Evolutionary conservation across 176 grass and related monocot species (phyloP), one percentile per base, ranked within the genome.

Genomic region (Otatea glauca): DNA sequence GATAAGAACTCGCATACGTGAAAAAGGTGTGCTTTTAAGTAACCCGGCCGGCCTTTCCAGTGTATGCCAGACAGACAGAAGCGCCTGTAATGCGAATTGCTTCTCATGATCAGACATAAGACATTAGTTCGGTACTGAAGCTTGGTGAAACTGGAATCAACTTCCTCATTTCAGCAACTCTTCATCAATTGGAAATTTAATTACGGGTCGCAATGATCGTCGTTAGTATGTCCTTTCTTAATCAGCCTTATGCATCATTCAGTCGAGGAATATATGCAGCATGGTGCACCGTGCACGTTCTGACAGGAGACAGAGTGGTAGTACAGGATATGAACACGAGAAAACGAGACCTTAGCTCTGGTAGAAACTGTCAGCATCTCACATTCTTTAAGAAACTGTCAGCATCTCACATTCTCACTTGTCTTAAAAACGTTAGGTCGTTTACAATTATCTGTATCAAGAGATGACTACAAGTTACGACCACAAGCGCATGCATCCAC

Each of bases 381-480:
- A n/a, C n/a, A n/a, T n/a, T n/a, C n/a, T n/a, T 32, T 4, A 55
- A 70, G 64, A 69, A 50, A 37, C 44, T 10, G 64, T 41, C 32
- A 41, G 17, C 43, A 74, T 21, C 25, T 37, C 17, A 51, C 41
- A 82, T 48, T 21, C 25, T 37, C 17, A 51, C 41, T 86, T 48
- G n/a, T 18, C 44, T 65, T 29, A 7, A 8, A 45, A 9, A 15
- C 48, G 78, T 74, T 21, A 65, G 29, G 15, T 10, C 18, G 15
- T 73, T 65, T 65, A 86, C 32, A 72, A 2, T 2, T 0, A 65
- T 11, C 12, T 27, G 1, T 12, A 41, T 13, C 14, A 35, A 29
- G 12, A 72, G 7, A 42, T 47, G 51, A 12, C 24, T 73, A 65
- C 84, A 63, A 20, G n/a, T 79, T 71, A 41, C 66, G 29, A 27